These are phyloP conservation scores for Trichoderma atrobrunneum DNA, from an alignment of 2,329 filamentous ascomycete genomes.

Conservation along the genomic window DNA sequence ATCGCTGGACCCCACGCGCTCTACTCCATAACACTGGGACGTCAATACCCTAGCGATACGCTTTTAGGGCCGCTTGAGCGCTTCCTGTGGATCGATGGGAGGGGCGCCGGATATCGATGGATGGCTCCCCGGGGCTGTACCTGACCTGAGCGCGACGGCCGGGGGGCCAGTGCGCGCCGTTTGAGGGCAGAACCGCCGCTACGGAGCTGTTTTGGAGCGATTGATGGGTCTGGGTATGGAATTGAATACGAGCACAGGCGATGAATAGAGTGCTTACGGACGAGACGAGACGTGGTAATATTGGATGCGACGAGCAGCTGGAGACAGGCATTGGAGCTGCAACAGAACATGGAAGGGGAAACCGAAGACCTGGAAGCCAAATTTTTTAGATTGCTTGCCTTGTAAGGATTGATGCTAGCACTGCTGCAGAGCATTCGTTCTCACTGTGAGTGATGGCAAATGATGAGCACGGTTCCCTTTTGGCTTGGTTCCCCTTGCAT, in stretches of 20 bases:
- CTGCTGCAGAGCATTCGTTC: background rate
- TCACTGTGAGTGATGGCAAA: too few relatives aligned
- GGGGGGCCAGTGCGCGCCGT: background rate
- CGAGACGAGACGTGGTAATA: background rate
- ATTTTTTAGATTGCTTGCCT: background rate
- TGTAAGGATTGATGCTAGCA: background rate
- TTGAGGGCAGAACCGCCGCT: background rate
- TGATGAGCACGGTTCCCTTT: background rate
- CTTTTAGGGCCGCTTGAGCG: background rate
- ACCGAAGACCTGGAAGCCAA: background rate
- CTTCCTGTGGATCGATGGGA: background rate
- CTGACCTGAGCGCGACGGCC: background rate
- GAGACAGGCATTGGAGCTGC: background rate
- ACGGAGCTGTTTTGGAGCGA: background rate
- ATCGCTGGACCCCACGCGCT: background rate
- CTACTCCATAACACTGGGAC: too few relatives aligned
- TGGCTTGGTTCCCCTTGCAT: background rate
- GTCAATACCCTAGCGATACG: background rate
- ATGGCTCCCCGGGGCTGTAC: constrained; percentile 5
- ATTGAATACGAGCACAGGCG: background rate
- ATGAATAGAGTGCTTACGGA: background rate
- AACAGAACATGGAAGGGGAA: background rate
- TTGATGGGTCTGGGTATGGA: background rate
- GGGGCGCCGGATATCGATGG: background rate
- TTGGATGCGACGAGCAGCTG: background rate